These are phyloP conservation scores for Paxillus ammoniavirescens DNA, from an alignment of 768 basidiomycete genomes.

Conservation along the genomic window DNA sequence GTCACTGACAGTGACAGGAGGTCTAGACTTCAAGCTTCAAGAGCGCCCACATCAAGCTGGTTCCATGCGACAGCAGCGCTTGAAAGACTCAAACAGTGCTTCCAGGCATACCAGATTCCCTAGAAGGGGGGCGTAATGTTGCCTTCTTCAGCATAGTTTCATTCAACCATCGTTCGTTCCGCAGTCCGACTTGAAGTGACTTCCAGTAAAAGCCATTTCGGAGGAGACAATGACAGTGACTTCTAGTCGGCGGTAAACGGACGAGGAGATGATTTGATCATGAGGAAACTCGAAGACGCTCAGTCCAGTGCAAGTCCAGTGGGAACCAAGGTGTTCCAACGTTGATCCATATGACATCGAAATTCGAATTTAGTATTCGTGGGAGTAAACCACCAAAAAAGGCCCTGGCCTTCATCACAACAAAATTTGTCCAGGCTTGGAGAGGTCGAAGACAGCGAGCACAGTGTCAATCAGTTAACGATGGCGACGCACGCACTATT, in stretches of 20 bases:
- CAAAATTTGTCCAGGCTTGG: slow-evolving; percentile 23
- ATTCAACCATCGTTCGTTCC: not conserved
- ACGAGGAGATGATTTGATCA: not conserved
- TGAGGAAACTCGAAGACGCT: not conserved
- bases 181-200: not conserved
- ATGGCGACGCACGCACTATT: slow-evolving; percentile 88
- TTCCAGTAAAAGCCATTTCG: too few species aligned
- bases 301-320: not conserved
- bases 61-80: too few species aligned
- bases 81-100: not conserved
- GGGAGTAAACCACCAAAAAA: slow-evolving; percentile 5
- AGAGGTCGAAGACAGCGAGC: slow-evolving; percentile 36
- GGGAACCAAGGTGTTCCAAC: too few species aligned
- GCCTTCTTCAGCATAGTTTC: not conserved
- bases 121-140: not conserved
- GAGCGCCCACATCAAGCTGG: not conserved
- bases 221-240: too few species aligned
- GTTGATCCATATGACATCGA: too few species aligned
- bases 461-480: slow-evolving; percentile 22
- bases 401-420: not conserved
- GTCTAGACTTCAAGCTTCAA: not conserved
- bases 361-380: not conserved
- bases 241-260: too few species aligned
- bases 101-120: not conserved
- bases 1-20: too few species aligned